Evolutionary conservation across 2,329 filamentous ascomycete genomes (phyloP).

Genomic region (Hortaea sp.): DNA sequence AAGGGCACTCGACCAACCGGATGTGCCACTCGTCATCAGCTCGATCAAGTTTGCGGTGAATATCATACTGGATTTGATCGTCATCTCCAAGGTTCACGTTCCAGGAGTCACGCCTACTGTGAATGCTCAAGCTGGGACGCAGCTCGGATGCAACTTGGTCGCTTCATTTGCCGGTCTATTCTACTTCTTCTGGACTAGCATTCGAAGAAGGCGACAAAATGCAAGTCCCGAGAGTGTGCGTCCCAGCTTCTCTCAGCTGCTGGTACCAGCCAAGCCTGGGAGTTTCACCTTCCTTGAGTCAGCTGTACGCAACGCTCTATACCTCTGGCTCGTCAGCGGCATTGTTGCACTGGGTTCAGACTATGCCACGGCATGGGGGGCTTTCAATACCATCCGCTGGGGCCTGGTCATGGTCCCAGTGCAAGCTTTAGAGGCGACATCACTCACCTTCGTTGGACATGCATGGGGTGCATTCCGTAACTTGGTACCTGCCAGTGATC

Average conservation of each 20-base stretch:
- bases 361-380: conserved; percentile 63
- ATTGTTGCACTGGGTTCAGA: conserved; percentile 53
- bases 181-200: conserved; percentile 48
- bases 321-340: conserved; percentile 58
- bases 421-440: conserved; percentile 54
- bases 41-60: conserved; percentile 54
- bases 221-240: neutral
- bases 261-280: conserved; percentile 47
- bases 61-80: conserved; percentile 55
- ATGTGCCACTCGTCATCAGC: conserved; percentile 59
- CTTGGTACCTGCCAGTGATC: conserved; percentile 19
- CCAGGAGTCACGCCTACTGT: conserved; percentile 44
- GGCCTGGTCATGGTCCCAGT: conserved; percentile 66
- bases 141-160: conserved; percentile 50
- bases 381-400: conserved; percentile 67
- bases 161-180: conserved; percentile 46
- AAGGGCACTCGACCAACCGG: conserved; percentile 56
- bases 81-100: conserved; percentile 58
- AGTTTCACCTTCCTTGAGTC: conserved; percentile 54
- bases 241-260: conserved; percentile 37
- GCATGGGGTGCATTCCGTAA: conserved; percentile 48
- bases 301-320: conserved; percentile 56
- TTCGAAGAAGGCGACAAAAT: conserved; percentile 3
- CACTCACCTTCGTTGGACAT: conserved; percentile 57
- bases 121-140: conserved; percentile 54